Conservation (phyloP, 2,329 filamentous ascomycete species). For the Beauveria brongniartii region DNA sequence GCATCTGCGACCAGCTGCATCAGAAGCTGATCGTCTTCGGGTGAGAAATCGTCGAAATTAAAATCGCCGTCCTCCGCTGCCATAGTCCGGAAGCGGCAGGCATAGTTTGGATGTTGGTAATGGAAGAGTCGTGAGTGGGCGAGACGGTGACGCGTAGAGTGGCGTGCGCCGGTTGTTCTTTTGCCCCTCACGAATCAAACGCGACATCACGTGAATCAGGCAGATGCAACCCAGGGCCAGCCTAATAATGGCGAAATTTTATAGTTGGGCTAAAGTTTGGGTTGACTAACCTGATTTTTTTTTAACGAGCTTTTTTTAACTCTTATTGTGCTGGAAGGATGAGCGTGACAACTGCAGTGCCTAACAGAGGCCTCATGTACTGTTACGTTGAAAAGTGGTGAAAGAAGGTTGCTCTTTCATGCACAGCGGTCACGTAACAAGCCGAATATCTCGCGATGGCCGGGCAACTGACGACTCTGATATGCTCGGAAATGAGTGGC, state of each 20-base stretch:
- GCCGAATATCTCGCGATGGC: too few relatives aligned
- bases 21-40: constrained; percentile 38
- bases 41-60: constrained; percentile 38
- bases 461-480: too few relatives aligned
- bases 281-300: too few relatives aligned
- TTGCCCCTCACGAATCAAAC: constrained; percentile 1
- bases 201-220: constrained; percentile 8
- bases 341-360: too few relatives aligned
- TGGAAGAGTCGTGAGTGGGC: background rate
- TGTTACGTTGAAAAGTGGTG: too few relatives aligned
- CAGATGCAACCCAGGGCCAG: background rate
- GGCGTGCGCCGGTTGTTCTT: background rate
- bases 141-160: constrained; percentile 4
- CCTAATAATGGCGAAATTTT: too few relatives aligned
- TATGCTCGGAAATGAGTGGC: too few relatives aligned
- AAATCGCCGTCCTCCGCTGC: constrained; percentile 34
- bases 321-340: too few relatives aligned
- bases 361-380: too few relatives aligned
- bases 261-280: too few relatives aligned
- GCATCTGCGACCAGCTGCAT: constrained; percentile 23
- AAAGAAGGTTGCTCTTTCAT: too few relatives aligned
- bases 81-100: constrained; percentile 1
- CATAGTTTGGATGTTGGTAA: background rate
- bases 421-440: too few relatives aligned
- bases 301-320: accelerated